Evolutionary conservation across 2,329 filamentous ascomycete species (phyloP).

Genomic region (Fusarium incarnatum): DNA sequence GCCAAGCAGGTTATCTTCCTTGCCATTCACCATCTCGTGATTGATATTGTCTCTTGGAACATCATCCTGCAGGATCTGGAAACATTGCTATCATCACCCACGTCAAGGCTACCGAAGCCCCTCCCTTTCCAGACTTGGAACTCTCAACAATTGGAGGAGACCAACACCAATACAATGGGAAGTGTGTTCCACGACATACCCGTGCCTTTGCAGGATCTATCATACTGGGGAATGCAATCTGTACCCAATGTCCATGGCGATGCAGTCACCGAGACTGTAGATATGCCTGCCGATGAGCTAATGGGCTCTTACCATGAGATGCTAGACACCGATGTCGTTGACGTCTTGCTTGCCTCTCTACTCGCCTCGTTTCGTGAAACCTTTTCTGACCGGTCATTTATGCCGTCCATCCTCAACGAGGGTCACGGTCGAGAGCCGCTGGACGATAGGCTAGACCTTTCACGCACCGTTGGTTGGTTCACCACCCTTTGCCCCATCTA

Average conservation of each 20-base stretch:
- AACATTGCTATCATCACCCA: conserved; percentile 48
- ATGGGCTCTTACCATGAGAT: conserved; percentile 32
- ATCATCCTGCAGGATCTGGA: conserved; percentile 52
- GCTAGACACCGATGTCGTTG: conserved; percentile 49
- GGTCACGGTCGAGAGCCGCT: conserved; percentile 53
- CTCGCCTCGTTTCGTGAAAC: conserved; percentile 42
- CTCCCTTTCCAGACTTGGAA: conserved; percentile 49
- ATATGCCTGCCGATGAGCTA: not conserved
- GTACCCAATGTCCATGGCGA: conserved; percentile 28
- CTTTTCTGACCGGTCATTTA: conserved; percentile 45
- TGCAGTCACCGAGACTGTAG: conserved; percentile 14
- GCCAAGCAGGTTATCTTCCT: conserved; percentile 41
- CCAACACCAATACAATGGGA: conserved; percentile 27
- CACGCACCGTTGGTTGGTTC: conserved; percentile 55
- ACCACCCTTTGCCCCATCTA: conserved; percentile 45
- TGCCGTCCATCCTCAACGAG: conserved; percentile 50
- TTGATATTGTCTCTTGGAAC: conserved; percentile 62
- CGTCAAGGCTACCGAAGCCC: conserved; percentile 38
- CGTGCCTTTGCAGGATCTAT: conserved; percentile 20
- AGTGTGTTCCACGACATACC: conserved; percentile 12
- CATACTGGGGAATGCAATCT: conserved; percentile 44
- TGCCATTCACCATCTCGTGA: conserved; percentile 54
- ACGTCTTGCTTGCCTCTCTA: conserved; percentile 50
- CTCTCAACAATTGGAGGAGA: conserved; percentile 44
- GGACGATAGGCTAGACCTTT: conserved; percentile 45